Conservation (phyloP, 1,284 basidiomycete species). For the Entoloma clypeatum region DNA sequence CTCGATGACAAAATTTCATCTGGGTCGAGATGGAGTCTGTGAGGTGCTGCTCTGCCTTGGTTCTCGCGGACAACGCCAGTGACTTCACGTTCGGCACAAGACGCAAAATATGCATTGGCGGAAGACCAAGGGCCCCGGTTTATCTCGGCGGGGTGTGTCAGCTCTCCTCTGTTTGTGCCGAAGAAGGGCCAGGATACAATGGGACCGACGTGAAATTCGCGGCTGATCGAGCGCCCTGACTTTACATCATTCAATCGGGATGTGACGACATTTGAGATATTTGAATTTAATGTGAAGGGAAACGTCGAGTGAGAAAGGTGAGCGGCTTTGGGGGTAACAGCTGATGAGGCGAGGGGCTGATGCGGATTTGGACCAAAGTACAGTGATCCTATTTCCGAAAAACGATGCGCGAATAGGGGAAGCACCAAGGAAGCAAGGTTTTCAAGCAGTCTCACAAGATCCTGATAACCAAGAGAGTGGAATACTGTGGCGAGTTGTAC, state of each 20-base stretch:
- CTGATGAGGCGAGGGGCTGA: constrained; percentile 25
- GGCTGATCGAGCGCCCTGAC: constrained; percentile 15
- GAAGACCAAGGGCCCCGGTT: constrained; percentile 72
- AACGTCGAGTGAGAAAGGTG: constrained; percentile 35
- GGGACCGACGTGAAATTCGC: constrained; percentile 61
- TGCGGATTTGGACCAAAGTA: constrained; percentile 52
- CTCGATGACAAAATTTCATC: constrained; percentile 66
- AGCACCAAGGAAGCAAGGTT: constrained; percentile 64
- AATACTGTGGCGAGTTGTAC: constrained; percentile 65
- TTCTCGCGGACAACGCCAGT: constrained; percentile 65
- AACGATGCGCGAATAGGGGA: constrained; percentile 72
- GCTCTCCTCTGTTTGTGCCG: constrained; percentile 71
- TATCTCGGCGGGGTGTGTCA: constrained; percentile 61
- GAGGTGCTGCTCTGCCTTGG: constrained; percentile 69
- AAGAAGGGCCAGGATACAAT: constrained; percentile 88
- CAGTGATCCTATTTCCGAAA: constrained; percentile 67
- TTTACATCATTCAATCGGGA: constrained; percentile 16
- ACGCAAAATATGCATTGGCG: constrained; percentile 52
- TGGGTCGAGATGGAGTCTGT: constrained; percentile 72
- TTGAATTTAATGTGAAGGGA: constrained; percentile 40
- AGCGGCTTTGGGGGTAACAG: constrained; percentile 38
- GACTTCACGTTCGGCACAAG: constrained; percentile 66
- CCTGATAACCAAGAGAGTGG: constrained; percentile 59
- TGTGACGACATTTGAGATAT: constrained; percentile 26
- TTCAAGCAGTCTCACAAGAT: constrained; percentile 57